Evolutionary conservation across 2,329 filamentous ascomycete genomes (phyloP).

Genomic region (Xylaria sp.): DNA sequence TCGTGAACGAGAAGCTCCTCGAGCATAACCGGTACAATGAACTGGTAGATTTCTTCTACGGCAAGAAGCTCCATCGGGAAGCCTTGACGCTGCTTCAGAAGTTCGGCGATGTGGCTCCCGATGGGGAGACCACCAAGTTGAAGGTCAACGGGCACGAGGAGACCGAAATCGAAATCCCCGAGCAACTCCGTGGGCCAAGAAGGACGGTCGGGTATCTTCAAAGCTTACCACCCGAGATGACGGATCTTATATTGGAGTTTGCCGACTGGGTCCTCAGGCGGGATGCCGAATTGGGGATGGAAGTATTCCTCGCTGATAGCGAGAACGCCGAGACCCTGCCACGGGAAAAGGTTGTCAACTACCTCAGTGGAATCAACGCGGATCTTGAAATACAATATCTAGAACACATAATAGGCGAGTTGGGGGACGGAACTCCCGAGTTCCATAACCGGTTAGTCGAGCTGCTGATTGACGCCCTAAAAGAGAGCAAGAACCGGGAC

Average conservation of each 20-base stretch:
- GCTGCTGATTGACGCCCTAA: constrained; percentile 64
- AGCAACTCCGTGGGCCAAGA: constrained; percentile 77
- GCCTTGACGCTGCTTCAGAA: constrained; percentile 83
- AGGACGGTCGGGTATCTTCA: constrained; percentile 92
- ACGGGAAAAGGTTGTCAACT: constrained; percentile 77
- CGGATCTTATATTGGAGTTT: constrained; percentile 91
- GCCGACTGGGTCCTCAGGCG: constrained; percentile 84
- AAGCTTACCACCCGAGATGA: constrained; percentile 83
- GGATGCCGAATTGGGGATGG: constrained; percentile 82
- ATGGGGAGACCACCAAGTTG: constrained; percentile 53
- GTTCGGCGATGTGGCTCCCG: constrained; percentile 68
- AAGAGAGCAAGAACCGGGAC: constrained; percentile 52
- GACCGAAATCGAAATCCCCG: constrained; percentile 47
- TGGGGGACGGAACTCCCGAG: constrained; percentile 84
- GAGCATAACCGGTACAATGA: constrained; percentile 91
- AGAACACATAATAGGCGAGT: constrained; percentile 88
- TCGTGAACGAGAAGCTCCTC: constrained; percentile 91
- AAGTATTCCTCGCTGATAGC: constrained; percentile 91
- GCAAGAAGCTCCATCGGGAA: constrained; percentile 90
- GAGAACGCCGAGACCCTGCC: constrained; percentile 94
- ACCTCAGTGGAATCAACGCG: constrained; percentile 74
- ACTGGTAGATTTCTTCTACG: constrained; percentile 96
- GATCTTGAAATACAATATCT: constrained; percentile 83
- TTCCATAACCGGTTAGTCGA: constrained; percentile 88
- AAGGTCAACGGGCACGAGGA: constrained; percentile 43